phyloP scores from a whole-genome alignment of 129 eudicot genomes.

The Calendula officinalis region DNA sequence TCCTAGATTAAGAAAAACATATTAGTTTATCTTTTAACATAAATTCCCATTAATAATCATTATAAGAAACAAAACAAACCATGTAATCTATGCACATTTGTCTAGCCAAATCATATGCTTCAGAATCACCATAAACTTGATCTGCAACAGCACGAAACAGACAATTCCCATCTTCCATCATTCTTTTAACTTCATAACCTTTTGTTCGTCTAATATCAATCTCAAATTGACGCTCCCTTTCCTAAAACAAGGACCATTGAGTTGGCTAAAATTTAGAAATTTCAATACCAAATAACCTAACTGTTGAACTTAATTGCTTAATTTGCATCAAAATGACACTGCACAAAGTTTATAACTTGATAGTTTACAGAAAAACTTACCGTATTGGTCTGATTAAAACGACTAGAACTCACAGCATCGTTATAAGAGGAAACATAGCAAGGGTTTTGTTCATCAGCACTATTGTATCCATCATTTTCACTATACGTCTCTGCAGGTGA shows the following conservation, averaged over 20 bases:
- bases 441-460: constrained; percentile 92
- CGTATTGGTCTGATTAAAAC: constrained; percentile 5
- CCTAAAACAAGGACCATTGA: constrained; percentile 44
- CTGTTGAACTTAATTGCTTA: neutral
- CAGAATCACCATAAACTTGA: constrained; percentile 98
- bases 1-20: constrained; percentile 51
- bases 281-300: neutral
- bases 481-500: constrained; percentile 22
- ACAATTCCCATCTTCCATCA: constrained; percentile 94
- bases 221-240: constrained; percentile 94
- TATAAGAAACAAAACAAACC: constrained; percentile 40
- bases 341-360: neutral
- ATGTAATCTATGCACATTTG: constrained; percentile 98
- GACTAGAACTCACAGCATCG: constrained; percentile 68
- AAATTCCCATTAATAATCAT: neutral
- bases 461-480: constrained; percentile 93
- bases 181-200: constrained; percentile 93
- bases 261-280: neutral
- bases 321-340: neutral
- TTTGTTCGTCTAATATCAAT: constrained; percentile 76
- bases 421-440: constrained; percentile 61
- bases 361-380: neutral
- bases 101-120: constrained; percentile 88
- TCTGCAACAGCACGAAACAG: constrained; percentile 99
- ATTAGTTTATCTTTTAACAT: neutral